Evolutionary conservation across 2,329 filamentous ascomycete species (phyloP).

Genomic region (Colletotrichum sp.): DNA sequence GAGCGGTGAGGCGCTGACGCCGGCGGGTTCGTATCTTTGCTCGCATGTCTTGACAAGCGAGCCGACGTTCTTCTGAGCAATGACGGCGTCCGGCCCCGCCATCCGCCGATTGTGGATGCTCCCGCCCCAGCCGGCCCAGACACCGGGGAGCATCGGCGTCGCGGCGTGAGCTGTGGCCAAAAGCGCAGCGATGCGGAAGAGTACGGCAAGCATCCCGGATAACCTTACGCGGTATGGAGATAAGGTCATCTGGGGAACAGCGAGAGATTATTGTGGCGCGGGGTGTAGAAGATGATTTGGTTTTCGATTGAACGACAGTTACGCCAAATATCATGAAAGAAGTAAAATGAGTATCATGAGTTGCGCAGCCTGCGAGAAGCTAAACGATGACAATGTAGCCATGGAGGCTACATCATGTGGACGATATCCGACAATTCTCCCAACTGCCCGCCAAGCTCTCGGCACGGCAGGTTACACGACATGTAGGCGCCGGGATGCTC

Average conservation of each 20-base stretch:
- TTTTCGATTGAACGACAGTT: neutral
- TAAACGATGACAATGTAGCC: rapidly evolving
- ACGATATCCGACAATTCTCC: neutral
- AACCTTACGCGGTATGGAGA: neutral
- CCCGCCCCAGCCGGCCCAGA: neutral
- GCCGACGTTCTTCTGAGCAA: neutral
- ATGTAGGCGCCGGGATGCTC: neutral
- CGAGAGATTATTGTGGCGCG: neutral
- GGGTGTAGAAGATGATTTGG: neutral
- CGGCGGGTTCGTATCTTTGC: neutral
- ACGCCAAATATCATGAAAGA: neutral
- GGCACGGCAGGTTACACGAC: neutral
- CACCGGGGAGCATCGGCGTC: neutral
- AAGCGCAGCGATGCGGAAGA: neutral
- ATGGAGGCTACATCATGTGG: neutral
- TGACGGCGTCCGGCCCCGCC: neutral
- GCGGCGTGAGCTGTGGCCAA: neutral
- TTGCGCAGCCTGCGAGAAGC: neutral
- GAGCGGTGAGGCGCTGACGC: constrained; percentile 8
- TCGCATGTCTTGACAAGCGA: neutral
- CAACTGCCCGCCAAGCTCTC: neutral
- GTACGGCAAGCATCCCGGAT: neutral
- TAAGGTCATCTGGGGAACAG: neutral
- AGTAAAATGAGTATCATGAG: neutral
- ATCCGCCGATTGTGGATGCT: neutral